Conservation (phyloP, 73 alveolate species). For the Paramecium primaurelia region DNA sequence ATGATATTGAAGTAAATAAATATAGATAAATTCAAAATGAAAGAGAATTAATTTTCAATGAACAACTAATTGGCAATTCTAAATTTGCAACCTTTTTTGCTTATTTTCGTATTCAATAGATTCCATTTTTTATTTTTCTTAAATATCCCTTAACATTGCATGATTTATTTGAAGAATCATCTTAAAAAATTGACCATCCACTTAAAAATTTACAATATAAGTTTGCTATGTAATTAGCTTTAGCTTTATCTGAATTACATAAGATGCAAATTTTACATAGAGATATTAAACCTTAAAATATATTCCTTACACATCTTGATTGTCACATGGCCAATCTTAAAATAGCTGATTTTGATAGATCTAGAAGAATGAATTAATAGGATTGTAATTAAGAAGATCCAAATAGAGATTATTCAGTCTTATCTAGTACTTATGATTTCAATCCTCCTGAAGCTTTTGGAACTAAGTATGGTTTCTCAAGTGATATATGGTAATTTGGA, state of each 20-base stretch:
- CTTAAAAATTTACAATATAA: background rate
- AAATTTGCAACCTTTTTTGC: background rate
- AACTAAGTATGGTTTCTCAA: background rate
- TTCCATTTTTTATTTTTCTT: background rate
- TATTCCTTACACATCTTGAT: background rate
- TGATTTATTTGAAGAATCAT: background rate
- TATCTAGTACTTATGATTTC: background rate
- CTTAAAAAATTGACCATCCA: background rate
- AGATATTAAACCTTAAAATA: slow-evolving; percentile 24
- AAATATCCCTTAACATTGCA: background rate
- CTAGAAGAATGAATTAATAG: background rate
- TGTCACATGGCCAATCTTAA: background rate
- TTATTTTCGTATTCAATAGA: background rate
- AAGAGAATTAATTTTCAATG: background rate
- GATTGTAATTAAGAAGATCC: background rate
- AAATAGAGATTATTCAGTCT: background rate
- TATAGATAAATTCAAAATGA: background rate
- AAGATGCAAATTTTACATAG: background rate
- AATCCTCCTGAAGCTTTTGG: slow-evolving; percentile 21
- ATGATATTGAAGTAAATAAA: background rate
- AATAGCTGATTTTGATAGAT: slow-evolving; percentile 20
- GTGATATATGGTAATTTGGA: slow-evolving; percentile 39
- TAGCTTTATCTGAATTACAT: background rate
- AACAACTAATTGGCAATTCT: background rate
- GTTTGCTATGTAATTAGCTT: background rate